Base-by-base conservation (phyloP, 257 asterid genomes). In the Hygrophila difformis region DNA sequence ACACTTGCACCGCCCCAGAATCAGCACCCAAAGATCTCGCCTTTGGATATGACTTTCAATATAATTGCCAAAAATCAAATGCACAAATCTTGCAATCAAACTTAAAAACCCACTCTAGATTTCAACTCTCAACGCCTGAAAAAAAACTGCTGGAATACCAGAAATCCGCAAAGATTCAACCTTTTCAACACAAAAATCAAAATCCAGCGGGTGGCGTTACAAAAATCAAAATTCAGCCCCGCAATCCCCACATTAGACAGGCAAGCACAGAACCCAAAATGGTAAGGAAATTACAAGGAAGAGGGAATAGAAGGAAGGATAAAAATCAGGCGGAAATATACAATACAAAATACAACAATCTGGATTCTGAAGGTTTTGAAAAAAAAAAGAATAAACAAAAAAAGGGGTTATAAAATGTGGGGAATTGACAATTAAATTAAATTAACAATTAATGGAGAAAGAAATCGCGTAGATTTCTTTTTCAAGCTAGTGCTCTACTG, bases 101-200 rank as follows among this genome's bases (percentile, higher is more conserved):
- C 12, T 33, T 33, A 19, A n/a, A n/a, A 31, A 14, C 5, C 20
- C 8, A 33, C 20, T 31, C 36, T 31, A 57, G 18, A 39, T 24
- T 26, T 40, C 0, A 12, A 9, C 45, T 6, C n/a, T 11, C 39
- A 33, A 33, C 10, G 12, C 37, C 12, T 2, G 12, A 3, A 33
- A 10, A 9, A 33, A 33, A 5, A 2, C 12, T n/a, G n/a, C n/a
- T n/a, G n/a, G n/a, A 2, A 1, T 3, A 0, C 16, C 19, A 15
- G 34, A 33, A 12, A 18, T 21, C 18, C 51, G 13, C 51, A 51
- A 65, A 56, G 60, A 66, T 17, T 55, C 63, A 62, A 67, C 46
- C 43, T 67, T 67, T 59, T 29, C 59, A 36, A 47, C 48, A 62
- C 35, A 57, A 57, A 61, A 16, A 44, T 9, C 39, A 49, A n/a